Conservation (phyloP, 441 rosid genomes). For the Euphorbia celastroides region DNA sequence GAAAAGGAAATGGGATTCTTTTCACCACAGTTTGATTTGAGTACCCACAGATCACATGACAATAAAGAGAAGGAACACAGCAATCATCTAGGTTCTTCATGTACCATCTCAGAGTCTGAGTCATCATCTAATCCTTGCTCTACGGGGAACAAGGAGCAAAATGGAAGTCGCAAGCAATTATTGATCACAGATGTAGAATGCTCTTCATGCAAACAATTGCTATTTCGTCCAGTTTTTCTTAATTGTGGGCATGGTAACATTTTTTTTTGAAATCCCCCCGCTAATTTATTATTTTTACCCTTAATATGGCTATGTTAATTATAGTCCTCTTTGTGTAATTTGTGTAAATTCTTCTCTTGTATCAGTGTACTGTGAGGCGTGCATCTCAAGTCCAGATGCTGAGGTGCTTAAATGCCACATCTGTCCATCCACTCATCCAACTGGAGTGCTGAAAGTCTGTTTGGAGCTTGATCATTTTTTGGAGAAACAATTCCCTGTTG, state of each 20-base stretch:
- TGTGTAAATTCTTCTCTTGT: background rate
- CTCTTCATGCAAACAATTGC: constrained; percentile 56
- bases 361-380: constrained; percentile 66
- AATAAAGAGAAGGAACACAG: background rate
- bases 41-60: background rate
- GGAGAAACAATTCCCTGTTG: constrained; percentile 45
- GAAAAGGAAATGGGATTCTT: background rate
- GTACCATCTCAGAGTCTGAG: constrained; percentile 13
- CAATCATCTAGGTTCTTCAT: constrained; percentile 10
- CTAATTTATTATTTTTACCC: no score
- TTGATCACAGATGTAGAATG: constrained; percentile 51
- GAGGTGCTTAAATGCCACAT: constrained; percentile 52
- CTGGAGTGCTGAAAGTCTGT: constrained; percentile 54
- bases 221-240: constrained; percentile 54
- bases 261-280: background rate
- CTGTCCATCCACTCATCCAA: constrained; percentile 58
- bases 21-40: background rate
- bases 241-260: constrained; percentile 86
- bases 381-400: constrained; percentile 33
- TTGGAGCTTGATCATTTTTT: constrained; percentile 59
- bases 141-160: constrained; percentile 21
- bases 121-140: constrained; percentile 1
- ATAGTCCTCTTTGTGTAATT: background rate
- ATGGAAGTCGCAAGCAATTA: constrained; percentile 24
- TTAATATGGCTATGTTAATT: background rate